phyloP scores from a whole-genome alignment of 192 early-diverging fungal genomes.

The Coemansia aciculifera region DNA sequence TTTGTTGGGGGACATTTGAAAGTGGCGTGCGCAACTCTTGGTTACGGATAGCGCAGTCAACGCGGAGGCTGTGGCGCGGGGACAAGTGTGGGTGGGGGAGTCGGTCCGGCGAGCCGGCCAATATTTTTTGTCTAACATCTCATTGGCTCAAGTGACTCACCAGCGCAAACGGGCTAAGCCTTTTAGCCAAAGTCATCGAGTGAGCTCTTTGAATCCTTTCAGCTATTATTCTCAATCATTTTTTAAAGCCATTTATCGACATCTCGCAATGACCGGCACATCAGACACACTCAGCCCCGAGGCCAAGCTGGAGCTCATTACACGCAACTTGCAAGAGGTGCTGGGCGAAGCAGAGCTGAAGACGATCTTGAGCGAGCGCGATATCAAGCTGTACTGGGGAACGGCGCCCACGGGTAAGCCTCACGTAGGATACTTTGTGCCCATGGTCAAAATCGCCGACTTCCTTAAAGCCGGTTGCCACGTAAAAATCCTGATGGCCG shows the following conservation, averaged over 20 bases:
- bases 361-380: conserved; percentile 80
- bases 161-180: background rate
- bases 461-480: conserved; percentile 89
- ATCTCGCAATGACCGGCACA: conserved; percentile 23
- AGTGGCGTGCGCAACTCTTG: background rate
- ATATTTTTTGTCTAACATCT: background rate
- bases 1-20: background rate
- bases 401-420: conserved; percentile 95
- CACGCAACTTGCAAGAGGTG: conserved; percentile 91
- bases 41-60: conserved; percentile 3
- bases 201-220: background rate
- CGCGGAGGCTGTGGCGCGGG: background rate
- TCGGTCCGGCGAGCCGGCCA: background rate
- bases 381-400: conserved; percentile 96
- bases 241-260: background rate
- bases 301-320: conserved; percentile 81
- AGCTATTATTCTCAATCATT: conserved; percentile 5
- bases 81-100: background rate
- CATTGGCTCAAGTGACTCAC: conserved; percentile 2
- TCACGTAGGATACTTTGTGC: conserved; percentile 97
- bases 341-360: conserved; percentile 87
- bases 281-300: conserved; percentile 38
- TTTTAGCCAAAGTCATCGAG: background rate
- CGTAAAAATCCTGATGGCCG: conserved; percentile 88
- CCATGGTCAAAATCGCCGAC: conserved; percentile 98